Evolutionary conservation across 371 early-diverging fungal species (phyloP).

Genomic region (Polyrhizophydium stewartii): DNA sequence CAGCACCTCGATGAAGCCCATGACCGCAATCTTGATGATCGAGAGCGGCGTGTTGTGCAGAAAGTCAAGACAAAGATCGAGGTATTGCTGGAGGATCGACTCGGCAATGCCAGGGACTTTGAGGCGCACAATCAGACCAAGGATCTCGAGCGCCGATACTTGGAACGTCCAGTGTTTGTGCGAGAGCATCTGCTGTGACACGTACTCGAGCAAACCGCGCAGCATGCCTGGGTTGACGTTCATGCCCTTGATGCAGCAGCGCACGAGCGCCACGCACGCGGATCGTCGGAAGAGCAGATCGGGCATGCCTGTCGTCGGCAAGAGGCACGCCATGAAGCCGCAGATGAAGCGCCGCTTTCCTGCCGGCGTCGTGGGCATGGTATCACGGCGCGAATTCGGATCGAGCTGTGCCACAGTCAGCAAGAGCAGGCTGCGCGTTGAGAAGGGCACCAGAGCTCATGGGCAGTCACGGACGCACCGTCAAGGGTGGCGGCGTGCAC

Average conservation of each 20-base stretch:
- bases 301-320: conserved; percentile 46
- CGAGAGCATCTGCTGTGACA: conserved; percentile 40
- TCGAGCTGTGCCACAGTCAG: conserved; percentile 10
- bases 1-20: conserved; percentile 38
- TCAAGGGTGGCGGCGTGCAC: conserved; percentile 35
- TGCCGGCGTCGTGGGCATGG: conserved; percentile 42
- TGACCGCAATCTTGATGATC: conserved; percentile 36
- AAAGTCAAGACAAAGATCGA: conserved; percentile 42
- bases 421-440: neutral
- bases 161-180: conserved; percentile 49
- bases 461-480: conserved; percentile 15
- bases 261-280: conserved; percentile 31
- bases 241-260: conserved; percentile 37
- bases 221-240: conserved; percentile 29
- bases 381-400: conserved; percentile 27
- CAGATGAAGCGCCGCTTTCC: conserved; percentile 43
- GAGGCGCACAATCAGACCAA: conserved; percentile 31
- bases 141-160: conserved; percentile 44
- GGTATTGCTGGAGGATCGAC: conserved; percentile 39
- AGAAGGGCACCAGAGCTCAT: too few species aligned
- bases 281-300: conserved; percentile 36
- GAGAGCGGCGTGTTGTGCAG: conserved; percentile 42
- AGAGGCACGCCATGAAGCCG: conserved; percentile 40
- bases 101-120: conserved; percentile 39
- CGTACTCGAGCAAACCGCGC: conserved; percentile 40